Conservation (phyloP, 202 grass and related monocot species). For the Dendrocalamus latiflorus region DNA sequence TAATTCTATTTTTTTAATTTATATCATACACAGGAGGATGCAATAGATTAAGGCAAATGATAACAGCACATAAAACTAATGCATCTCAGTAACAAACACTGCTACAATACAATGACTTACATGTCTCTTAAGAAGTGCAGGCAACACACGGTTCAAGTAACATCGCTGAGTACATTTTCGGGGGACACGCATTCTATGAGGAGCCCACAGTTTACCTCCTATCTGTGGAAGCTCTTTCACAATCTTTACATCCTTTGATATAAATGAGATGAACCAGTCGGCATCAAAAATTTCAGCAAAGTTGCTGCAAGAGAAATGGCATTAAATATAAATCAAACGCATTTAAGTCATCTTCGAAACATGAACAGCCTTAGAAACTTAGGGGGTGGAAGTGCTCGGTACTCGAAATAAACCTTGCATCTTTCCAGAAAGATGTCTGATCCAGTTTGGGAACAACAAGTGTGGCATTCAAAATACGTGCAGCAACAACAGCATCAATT, state of each 20-base stretch:
- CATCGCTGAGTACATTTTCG: slow-evolving; percentile 80
- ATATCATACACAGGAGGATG: neutral
- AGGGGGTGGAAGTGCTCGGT: neutral
- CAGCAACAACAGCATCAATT: slow-evolving; percentile 67
- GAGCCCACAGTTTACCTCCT: slow-evolving; percentile 48
- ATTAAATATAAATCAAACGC: slow-evolving; percentile 40
- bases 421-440: slow-evolving; percentile 85
- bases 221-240: slow-evolving; percentile 72
- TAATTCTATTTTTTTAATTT: neutral
- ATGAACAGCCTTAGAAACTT: neutral
- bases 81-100: slow-evolving; percentile 2
- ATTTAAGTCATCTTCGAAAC: neutral
- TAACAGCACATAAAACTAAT: slow-evolving; percentile 6
- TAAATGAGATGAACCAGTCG: slow-evolving; percentile 72
- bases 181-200: slow-evolving; percentile 84
- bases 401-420: slow-evolving; percentile 49
- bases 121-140: slow-evolving; percentile 84
- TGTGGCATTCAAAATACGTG: slow-evolving; percentile 76
- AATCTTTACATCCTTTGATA: slow-evolving; percentile 83
- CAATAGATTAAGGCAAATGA: neutral
- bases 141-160: slow-evolving; percentile 89
- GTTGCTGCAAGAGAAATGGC: slow-evolving; percentile 54
- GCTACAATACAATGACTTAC: slow-evolving; percentile 49
- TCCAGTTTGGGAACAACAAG: slow-evolving; percentile 82
- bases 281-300: slow-evolving; percentile 83